These are phyloP conservation scores for Herpetospermum pedunculosum DNA, from an alignment of 306 rosid species.

Conservation along the genomic window DNA sequence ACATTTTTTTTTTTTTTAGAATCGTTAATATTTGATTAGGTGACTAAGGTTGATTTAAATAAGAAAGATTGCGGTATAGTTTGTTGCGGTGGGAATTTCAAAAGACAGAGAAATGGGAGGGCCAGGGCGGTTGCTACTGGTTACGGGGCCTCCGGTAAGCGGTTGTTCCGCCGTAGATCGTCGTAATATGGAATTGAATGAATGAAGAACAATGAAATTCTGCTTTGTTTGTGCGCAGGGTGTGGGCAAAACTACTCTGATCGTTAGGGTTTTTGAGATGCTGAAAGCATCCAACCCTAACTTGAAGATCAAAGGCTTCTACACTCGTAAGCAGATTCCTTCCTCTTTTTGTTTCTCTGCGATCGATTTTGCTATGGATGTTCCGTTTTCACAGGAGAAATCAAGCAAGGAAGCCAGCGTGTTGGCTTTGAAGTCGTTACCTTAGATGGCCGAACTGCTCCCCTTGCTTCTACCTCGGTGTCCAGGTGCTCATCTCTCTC, in stretches of 20 bases:
- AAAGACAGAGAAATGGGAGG: conserved; percentile 12
- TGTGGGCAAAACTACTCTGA: conserved; percentile 69
- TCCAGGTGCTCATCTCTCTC: conserved; percentile 32
- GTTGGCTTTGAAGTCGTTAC: conserved; percentile 75
- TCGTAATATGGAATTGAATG: neutral
- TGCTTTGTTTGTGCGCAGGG: conserved; percentile 25
- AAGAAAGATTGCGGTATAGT: neutral
- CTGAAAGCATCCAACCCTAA: conserved; percentile 43
- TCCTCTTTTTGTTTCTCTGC: neutral
- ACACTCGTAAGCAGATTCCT: conserved; percentile 36
- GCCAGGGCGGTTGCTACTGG: conserved; percentile 50
- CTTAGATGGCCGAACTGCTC: conserved; percentile 55
- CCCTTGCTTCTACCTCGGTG: conserved; percentile 47
- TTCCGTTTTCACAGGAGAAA: conserved; percentile 43
- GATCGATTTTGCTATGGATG: neutral
- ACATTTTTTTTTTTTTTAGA: too few relatives aligned
- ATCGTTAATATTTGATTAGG: neutral
- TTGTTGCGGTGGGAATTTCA: neutral
- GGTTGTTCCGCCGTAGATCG: neutral
- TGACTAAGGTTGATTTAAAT: neutral
- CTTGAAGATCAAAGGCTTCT: conserved; percentile 70
- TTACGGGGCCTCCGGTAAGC: conserved; percentile 65
- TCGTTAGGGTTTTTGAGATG: conserved; percentile 44
- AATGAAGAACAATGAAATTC: neutral
- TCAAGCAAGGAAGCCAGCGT: conserved; percentile 41